A percentile compares a stretch with the other conserved stretches of the same genome.
These are phyloP conservation scores for Alisma plantagoaquatica DNA, from an alignment of 106 monocot species.

Conservation along the genomic window DNA sequence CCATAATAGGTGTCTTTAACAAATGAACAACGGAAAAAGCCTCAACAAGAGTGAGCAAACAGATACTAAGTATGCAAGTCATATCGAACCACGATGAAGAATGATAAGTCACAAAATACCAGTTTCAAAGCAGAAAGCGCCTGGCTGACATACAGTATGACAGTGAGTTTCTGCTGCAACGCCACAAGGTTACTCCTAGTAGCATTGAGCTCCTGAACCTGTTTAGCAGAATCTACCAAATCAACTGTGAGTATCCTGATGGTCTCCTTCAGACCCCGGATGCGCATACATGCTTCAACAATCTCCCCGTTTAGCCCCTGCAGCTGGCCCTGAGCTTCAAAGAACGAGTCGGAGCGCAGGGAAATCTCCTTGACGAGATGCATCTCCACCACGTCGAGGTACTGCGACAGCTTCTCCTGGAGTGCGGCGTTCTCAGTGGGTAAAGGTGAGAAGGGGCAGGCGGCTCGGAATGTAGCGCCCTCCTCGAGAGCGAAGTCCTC, in stretches of 20 bases:
- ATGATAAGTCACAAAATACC: no score
- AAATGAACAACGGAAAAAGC: no score
- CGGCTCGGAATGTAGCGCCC: constrained; percentile 61
- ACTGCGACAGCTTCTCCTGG: constrained; percentile 82
- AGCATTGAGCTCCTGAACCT: constrained; percentile 86
- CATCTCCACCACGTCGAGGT: constrained; percentile 89
- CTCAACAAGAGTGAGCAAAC: not conserved
- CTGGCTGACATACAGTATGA: constrained; percentile 90
- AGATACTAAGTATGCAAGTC: no score
- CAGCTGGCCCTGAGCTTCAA: constrained; percentile 86
- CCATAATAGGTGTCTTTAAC: no score
- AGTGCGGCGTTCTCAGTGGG: constrained; percentile 36
- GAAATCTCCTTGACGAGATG: constrained; percentile 89
- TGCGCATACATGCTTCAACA: constrained; percentile 61
- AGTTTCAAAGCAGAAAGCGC: constrained; percentile 80
- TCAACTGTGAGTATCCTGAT: constrained; percentile 56
- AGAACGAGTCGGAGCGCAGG: constrained; percentile 84
- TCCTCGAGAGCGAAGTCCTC: constrained; percentile 87
- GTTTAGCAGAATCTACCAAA: constrained; percentile 67
- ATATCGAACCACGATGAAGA: no score
- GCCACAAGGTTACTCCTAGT: constrained; percentile 65
- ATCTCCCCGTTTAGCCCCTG: constrained; percentile 78
- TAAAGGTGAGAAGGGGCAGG: constrained; percentile 68
- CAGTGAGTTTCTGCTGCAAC: constrained; percentile 88
- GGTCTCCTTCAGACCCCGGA: constrained; percentile 76